Percentiles rank a stretch among this genome's conserved stretches.
phyloP scores from a whole-genome alignment of 805 yeast species.

The Candida hispaniensis region DNA sequence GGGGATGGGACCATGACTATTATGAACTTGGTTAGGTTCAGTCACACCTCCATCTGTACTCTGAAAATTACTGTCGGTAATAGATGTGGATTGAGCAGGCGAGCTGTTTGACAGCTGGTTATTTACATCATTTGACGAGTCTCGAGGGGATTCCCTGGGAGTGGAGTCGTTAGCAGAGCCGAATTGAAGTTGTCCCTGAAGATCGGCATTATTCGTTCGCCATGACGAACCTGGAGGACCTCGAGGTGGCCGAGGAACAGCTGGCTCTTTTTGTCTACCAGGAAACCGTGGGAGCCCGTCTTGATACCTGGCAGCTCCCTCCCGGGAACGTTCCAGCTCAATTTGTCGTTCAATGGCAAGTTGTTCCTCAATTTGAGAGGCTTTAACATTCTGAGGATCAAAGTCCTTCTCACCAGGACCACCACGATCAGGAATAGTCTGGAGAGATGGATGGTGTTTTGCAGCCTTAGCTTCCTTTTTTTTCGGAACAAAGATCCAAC shows the following conservation, averaged over 20 bases:
- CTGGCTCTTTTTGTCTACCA: conserved; percentile 13
- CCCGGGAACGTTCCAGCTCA: conserved; percentile 12
- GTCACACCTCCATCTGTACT: conserved; percentile 2
- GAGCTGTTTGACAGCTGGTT: conserved; percentile 3
- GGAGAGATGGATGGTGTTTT: conserved; percentile 5
- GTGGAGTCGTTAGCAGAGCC: conserved; percentile 1
- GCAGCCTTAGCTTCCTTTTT: conserved; percentile 21
- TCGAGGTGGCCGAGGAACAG: conserved; percentile 10
- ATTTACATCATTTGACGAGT: neutral
- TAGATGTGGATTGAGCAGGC: neutral
- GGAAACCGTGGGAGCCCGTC: no score
- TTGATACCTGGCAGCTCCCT: conserved; percentile 8
- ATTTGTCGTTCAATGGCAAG: conserved; percentile 15
- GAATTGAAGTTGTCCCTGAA: conserved; percentile 2
- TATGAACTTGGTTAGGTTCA: conserved; percentile 4
- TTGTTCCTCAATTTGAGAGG: conserved; percentile 12
- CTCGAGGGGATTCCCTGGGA: conserved; percentile 1
- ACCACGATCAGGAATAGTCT: conserved; percentile 6
- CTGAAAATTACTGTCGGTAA: neutral
- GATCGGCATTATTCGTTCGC: conserved; percentile 7
- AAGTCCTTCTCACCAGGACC: no score
- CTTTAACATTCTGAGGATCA: no score
- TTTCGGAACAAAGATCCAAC: conserved; percentile 31
- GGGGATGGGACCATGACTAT: conserved; percentile 2
- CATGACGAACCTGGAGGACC: conserved; percentile 8